Evolutionary conservation across 2,329 filamentous ascomycete species (phyloP), one percentile per base, ranked within the genome.

Genomic region (Eurotiales sp.): DNA sequence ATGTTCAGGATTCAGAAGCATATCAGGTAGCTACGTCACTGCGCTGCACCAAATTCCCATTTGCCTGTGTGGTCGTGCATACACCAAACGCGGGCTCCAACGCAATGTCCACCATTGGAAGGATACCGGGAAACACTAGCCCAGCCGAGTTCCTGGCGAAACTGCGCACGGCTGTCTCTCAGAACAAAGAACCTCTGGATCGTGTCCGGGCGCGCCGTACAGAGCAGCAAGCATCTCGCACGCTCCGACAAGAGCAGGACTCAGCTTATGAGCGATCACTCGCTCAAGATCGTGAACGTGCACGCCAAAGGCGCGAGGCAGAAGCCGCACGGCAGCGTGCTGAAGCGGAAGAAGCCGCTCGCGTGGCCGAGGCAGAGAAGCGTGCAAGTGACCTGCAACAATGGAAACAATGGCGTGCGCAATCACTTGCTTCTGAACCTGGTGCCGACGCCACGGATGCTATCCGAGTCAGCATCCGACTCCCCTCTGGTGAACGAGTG

Each of bases 211-310:
- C 86, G 2, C 84, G 89, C 61, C 80, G 91, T 48, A 81, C 83
- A 14, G 89, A 90, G 37, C 88, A 95, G 59, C 84, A 95, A 64
- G 84, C 89, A 2, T 82, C 87, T n/a, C 81, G 92, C 41, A 88
- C 76, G 60, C 76, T 99, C 29, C 82, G 91, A n/a, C 82, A 87
- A 55, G 84, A 96, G 68, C 93, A 99, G 67, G 90, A 97, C 66
- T 87, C 83, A 8, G 93, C 93, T 0, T 99, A 99, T 68, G 91
- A 99, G 71, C 83, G 90, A 55, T 95, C 89, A 0, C 76, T 99
- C 25, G 92, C 91, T 8, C 83, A 85, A 54, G 93, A 99, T 69
- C 80, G 91, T 34, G 91, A 96, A 68, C 85, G 92, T 17, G 87
- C 88, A 0, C 79, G 88, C 27, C 82, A 86, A 66, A 83, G 82